Base-by-base conservation (phyloP, 345 rosid species). In the Mangifera indica region DNA sequence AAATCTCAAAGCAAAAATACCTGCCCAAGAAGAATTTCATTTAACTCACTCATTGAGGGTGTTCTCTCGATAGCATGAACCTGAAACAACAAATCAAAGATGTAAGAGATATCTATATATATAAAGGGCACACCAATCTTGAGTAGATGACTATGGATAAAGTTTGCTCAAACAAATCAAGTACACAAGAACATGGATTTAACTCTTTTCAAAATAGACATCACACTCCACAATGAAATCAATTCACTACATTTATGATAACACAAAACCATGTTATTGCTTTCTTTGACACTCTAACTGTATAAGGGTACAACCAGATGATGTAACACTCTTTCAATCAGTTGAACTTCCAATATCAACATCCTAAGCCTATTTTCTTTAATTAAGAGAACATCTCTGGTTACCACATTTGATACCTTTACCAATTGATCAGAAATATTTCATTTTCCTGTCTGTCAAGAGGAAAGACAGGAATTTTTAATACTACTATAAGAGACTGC, bases 21-120 rank as follows among this genome's bases (percentile, higher is more conserved):
- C 94, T 93, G 97, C 45, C 94, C 88, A 64, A 93, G 88, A 72
- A 93, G 89, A 72, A 93, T 86, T 82, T 94, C 97, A 86, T 82
- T 94, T 81, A 94, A 77, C 85, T 90, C 97, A 20, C 98, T 94
- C 98, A 92, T 89, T 64, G 97, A 92, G 78, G 98, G 97, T 75
- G 98, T 92, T 84, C 80, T 86, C 84, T 92, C 93, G 72, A 94
- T 93, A 67, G 90, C 95, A 80, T 79, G 82, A 77, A 92, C 97
- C 98, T 94, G 84, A 82, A 82, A 74, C 48, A n/a, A n/a, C 9
- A 70, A 11, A 5, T 26, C 52, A 26, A 34, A 69, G 70, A 45
- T 74, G 64, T 73, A n/a, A 76, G 77, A 71, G 71, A 66, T 12
- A 60, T 49, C 48, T 17, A 46, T 21, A 32, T 17, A 46, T 21